Base-by-base conservation (phyloP, 2,329 filamentous ascomycete species). In the Bipolaris zeicola region DNA sequence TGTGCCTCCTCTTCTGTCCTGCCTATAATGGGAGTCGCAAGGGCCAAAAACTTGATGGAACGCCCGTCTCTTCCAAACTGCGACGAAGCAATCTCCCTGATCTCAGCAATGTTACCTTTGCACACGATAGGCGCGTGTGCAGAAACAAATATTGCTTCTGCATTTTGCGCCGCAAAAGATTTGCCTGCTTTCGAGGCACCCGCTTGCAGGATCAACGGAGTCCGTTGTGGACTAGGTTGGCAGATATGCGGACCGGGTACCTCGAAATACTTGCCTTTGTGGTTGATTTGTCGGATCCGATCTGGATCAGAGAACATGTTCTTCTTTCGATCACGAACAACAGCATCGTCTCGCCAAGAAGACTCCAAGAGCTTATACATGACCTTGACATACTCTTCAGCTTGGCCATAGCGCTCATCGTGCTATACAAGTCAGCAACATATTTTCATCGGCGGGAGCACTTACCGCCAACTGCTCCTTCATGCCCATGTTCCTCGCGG, bases 111-210 rank as follows among this genome's bases (percentile, higher is more conserved):
- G 33, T 81, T 86, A 66, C 83, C 85, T 2, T 83, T 82, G 26
- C 87, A 85, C 0, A 87, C 83, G 1, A 79, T 77, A 0, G 89
- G 86, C 1, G 83, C 83, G 68, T 90, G 87, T 0, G 86, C 86
- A 0, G 85, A 87, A 0, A 89, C 83, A 64, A 91, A 91, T 48
- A 91, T 87, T 2, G 83, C 87, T 66, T 91, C 89, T 0, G 88
- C 89, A 67, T 91, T 87, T 62, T 87, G 84, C 0, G 87, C 86
- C 0, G 87, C 87, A 63, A 91, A 91, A 0, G 76, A 73, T 70
- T 88, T 89, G 1, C 88, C 88, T 0, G 87, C 82, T 47, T 81
- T 83, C 0, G 85, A 89, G 0, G 88, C 88, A 0, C 89, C 89
- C 0, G 89, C 89, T 71, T 91, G 89, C 3, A 91, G 79, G 4